Conservation (phyloP, 495 filamentous ascomycete species). For the Trichoderma asperelloides region DNA sequence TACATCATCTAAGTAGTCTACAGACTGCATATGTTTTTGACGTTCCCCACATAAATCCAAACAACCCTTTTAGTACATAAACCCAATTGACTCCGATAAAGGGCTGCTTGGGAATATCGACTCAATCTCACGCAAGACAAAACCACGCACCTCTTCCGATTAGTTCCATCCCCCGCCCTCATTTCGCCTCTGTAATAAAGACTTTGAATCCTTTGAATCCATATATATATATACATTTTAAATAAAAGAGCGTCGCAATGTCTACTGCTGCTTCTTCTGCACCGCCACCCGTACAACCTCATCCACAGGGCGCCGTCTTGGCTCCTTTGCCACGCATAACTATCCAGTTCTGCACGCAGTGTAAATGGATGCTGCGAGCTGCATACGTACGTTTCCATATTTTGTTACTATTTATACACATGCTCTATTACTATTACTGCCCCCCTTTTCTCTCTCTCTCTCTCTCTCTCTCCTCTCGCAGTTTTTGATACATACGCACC, state of each 20-base stretch:
- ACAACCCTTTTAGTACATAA: not conserved
- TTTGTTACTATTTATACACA: slow-evolving; percentile 13
- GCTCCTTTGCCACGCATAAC: slow-evolving; percentile 53
- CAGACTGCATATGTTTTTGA: too few species aligned
- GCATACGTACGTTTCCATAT: slow-evolving; percentile 55
- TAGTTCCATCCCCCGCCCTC: too few species aligned
- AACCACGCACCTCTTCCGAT: too few species aligned
- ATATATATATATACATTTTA: too few species aligned
- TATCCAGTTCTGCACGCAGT: slow-evolving; percentile 76
- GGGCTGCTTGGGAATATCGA: too few species aligned
- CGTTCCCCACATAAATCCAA: not conserved
- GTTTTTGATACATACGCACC: too few species aligned
- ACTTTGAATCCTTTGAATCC: not conserved
- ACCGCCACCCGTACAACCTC: not conserved
- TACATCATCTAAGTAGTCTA: not conserved
- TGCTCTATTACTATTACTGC: not conserved
- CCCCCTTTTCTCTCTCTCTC: too few species aligned
- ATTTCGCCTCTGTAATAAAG: too few species aligned
- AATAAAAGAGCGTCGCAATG: not conserved
- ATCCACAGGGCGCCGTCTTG: slow-evolving; percentile 13
- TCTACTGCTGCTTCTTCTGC: not conserved
- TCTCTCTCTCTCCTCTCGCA: too few species aligned
- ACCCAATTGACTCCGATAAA: not conserved
- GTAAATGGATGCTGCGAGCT: slow-evolving; percentile 85
- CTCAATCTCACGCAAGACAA: too few species aligned